These are phyloP conservation scores for Dactylellina drechsleri DNA, from an alignment of 2,329 filamentous ascomycete species.

Conservation along the genomic window DNA sequence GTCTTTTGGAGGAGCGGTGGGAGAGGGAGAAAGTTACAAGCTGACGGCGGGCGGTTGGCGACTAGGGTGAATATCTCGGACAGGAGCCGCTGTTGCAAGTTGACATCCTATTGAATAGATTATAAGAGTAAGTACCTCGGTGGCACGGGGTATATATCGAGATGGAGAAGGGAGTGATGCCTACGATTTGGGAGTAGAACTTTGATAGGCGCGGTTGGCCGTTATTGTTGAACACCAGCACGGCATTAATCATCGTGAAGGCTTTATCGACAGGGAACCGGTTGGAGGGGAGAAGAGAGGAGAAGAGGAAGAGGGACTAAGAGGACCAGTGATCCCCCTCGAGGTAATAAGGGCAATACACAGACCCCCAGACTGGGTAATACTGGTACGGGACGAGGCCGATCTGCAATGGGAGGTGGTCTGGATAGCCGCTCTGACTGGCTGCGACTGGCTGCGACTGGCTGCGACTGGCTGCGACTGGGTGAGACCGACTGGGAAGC, in stretches of 20 bases:
- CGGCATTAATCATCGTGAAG: constrained; percentile 90
- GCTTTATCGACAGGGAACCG: constrained; percentile 50
- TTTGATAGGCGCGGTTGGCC: constrained; percentile 96
- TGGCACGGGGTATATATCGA: too few relatives aligned
- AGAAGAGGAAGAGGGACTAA: neutral
- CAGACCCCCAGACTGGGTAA: neutral
- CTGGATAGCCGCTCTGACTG: neutral
- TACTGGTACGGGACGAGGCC: too few relatives aligned
- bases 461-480: too few relatives aligned
- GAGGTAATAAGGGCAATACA: constrained; percentile 6
- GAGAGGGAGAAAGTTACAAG: constrained; percentile 94
- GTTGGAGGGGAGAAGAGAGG: constrained; percentile 24
- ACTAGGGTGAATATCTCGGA: constrained; percentile 97
- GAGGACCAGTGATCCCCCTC: constrained; percentile 13
- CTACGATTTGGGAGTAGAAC: constrained; percentile 95
- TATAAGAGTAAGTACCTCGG: too few relatives aligned
- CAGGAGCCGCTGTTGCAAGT: constrained; percentile 94
- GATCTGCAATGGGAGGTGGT: neutral
- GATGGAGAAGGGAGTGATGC: constrained; percentile 53
- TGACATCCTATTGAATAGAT: constrained; percentile 76
- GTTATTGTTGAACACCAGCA: constrained; percentile 98
- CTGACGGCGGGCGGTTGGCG: constrained; percentile 86
- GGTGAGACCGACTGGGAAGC: neutral
- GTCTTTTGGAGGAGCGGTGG: constrained; percentile 73
- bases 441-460: too few relatives aligned